Conservation (phyloP, 2,329 filamentous ascomycete species). For the Aschersonia sp. region DNA sequence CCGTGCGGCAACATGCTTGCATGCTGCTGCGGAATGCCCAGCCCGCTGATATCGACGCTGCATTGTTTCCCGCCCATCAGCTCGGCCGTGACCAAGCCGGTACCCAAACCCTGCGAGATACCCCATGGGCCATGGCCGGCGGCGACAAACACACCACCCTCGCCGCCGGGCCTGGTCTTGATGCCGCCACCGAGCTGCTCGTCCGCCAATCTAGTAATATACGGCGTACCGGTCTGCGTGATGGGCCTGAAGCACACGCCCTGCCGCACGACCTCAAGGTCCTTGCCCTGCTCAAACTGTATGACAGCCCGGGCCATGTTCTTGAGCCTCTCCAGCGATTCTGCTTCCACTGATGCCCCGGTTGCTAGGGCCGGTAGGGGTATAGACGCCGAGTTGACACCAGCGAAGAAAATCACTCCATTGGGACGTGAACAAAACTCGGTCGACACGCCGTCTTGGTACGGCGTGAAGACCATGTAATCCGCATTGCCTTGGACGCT, state of each 20-base stretch:
- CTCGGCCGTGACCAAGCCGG: slow-evolving; percentile 57
- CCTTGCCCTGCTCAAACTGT: slow-evolving; percentile 21
- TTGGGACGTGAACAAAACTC: slow-evolving; percentile 56
- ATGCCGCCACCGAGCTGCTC: slow-evolving; percentile 34
- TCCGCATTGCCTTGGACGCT: slow-evolving; percentile 30
- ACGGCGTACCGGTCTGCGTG: slow-evolving; percentile 47
- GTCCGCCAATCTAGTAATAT: slow-evolving; percentile 45
- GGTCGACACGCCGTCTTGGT: slow-evolving; percentile 44
- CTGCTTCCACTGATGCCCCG: slow-evolving; percentile 4
- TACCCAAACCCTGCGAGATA: slow-evolving; percentile 49
- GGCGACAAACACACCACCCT: slow-evolving; percentile 55
- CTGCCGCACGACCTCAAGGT: slow-evolving; percentile 48
- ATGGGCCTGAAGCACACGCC: slow-evolving; percentile 63
- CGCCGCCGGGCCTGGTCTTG: slow-evolving; percentile 21
- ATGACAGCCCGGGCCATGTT: slow-evolving; percentile 33
- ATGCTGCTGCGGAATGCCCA: not conserved
- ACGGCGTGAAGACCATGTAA: slow-evolving; percentile 55
- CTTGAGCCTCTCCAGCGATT: slow-evolving; percentile 32
- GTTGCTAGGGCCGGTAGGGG: slow-evolving; percentile 37
- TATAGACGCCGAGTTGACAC: slow-evolving; percentile 48
- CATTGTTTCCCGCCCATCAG: slow-evolving; percentile 44
- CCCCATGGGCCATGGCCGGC: slow-evolving; percentile 70
- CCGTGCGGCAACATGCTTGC: not conserved
- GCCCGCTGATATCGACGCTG: slow-evolving; percentile 39
- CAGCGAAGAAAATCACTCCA: slow-evolving; percentile 59